phyloP scores from a whole-genome alignment of 139 green algal species.

The Coccomyxa sp. region DNA sequence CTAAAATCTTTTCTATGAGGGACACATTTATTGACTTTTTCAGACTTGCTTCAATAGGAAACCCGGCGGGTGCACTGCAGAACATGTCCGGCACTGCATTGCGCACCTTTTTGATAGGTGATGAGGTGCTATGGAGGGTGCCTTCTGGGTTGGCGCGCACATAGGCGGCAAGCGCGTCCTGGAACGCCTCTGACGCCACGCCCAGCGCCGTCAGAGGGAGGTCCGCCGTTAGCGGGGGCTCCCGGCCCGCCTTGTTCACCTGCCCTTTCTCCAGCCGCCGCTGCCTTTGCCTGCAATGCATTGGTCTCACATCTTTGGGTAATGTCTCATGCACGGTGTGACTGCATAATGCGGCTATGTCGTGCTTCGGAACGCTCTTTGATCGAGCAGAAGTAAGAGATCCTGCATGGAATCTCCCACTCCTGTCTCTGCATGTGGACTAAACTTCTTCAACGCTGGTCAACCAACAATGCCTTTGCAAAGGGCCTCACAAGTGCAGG shows the following conservation, averaged over 20 bases:
- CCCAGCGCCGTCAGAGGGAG: slow-evolving; percentile 56
- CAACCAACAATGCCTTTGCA: too few relatives aligned
- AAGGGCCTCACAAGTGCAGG: too few relatives aligned
- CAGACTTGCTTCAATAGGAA: too few relatives aligned
- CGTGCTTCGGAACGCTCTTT: background rate
- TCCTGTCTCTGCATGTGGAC: too few relatives aligned
- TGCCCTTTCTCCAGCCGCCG: slow-evolving; percentile 5
- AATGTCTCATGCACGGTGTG: background rate
- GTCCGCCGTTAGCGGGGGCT: slow-evolving; percentile 28
- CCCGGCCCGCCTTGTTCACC: background rate
- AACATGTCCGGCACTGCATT: too few relatives aligned
- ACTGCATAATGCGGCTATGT: background rate
- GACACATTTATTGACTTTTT: too few relatives aligned
- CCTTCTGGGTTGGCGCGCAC: slow-evolving; percentile 30
- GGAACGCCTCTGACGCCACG: slow-evolving; percentile 68
- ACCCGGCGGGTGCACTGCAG: too few relatives aligned
- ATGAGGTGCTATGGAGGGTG: background rate
- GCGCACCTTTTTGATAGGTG: background rate
- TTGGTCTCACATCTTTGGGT: slow-evolving; percentile 14
- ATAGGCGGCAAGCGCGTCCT: slow-evolving; percentile 55
- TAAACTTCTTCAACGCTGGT: too few relatives aligned
- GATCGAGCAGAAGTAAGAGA: background rate
- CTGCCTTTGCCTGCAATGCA: slow-evolving; percentile 27
- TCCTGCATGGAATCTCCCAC: too few relatives aligned
- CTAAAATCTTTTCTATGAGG: background rate